Evolutionary conservation across 2,329 filamentous ascomycete species (phyloP).

Genomic region (Endothia cerciana): DNA sequence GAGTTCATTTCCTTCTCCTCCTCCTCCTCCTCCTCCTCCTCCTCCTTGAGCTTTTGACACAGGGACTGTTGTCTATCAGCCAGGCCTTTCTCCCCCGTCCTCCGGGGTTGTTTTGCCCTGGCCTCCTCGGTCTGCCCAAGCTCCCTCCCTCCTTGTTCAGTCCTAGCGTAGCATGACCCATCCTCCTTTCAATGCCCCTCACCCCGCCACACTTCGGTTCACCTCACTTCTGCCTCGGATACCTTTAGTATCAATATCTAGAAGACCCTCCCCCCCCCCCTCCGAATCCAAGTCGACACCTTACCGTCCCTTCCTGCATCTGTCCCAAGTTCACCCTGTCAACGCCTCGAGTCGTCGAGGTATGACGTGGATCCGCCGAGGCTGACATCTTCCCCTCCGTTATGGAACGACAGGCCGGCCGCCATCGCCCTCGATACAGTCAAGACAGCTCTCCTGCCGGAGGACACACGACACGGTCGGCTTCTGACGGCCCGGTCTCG

Average conservation of each 20-base stretch:
- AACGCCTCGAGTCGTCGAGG: constrained; percentile 36
- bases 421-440: constrained; percentile 27
- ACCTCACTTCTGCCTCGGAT: constrained; percentile 1
- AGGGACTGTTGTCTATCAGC: not conserved
- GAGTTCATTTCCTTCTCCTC: not conserved
- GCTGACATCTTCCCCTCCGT: constrained; percentile 46
- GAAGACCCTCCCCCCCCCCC: not conserved
- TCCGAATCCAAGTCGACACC: not conserved
- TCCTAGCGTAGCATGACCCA: constrained; percentile 5
- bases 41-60: not conserved
- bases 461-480: constrained; percentile 32
- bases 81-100: not conserved
- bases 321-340: not conserved
- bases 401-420: constrained; percentile 54
- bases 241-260: not conserved
- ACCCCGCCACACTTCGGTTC: not conserved
- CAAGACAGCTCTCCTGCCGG: constrained; percentile 29
- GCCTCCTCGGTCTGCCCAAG: not conserved
- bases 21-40: not conserved
- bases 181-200: constrained; percentile 13
- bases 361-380: constrained; percentile 42
- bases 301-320: not conserved
- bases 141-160: not conserved
- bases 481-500: constrained; percentile 29
- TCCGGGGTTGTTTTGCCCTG: not conserved